Evolutionary conservation across 1,139 yeast genomes (phyloP), one percentile per base, ranked within the genome.

Genomic region (Saccharomycopsis crataegensis): DNA sequence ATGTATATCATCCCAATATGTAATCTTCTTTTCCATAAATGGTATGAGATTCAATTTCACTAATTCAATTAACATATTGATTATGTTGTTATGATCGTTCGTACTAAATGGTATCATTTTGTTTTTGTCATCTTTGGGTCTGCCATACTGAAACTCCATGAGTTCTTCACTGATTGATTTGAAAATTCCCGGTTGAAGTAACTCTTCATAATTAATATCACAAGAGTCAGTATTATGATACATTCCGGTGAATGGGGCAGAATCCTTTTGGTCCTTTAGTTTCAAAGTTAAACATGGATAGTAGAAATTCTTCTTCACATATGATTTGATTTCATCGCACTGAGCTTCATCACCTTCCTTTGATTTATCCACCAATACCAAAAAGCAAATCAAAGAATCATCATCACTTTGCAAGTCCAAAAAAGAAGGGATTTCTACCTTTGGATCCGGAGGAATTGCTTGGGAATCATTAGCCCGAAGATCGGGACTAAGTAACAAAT

Each of bases 1-100:
- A 37, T 75, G 75, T 61, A 81, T 84, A 62, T 90, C 91, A 63
- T 83, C 86, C 96, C 96, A 85, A n/a, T 77, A 62, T 53, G 84
- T 73, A 46, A 88, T 75, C 65, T 88, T 79, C 51, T 75, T 68
- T 63, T 86, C 91, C 95, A 89, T 86, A 64, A 82, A 89, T 1
- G 96, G 93, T 1, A 86, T 73, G 52, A 89, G 69, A 57, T 73
- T 72, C 60, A 78, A 79, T 50, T 76, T 76, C 8, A 84, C 75
- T 51, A 82, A 71, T 42, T 83, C 88, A 55, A 75, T 70, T 8
- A 84, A 62, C 52, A 74, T 72, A 8, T 65, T 61, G 31, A 75
- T 67, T 43, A 86, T 65, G 0, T 75, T 64, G 2, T 66, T 62
- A 50, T 65, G 71, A 76, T 57, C 82, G 49, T 42, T 70, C 55